Conservation (phyloP, 2,329 filamentous ascomycete genomes). For the Aspergillus sergii region DNA sequence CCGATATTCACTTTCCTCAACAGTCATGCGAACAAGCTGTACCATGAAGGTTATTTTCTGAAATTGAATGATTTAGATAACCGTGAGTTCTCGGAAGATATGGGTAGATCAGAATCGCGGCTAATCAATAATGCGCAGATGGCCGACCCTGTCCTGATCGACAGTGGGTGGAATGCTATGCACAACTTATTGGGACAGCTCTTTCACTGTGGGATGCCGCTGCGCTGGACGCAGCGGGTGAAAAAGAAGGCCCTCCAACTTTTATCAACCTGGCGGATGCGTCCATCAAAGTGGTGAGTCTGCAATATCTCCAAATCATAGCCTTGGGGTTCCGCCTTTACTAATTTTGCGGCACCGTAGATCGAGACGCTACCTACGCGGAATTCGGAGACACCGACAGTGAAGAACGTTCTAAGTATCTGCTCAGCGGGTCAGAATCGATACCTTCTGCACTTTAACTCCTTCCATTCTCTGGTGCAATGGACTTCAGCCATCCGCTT, state of each 20-base stretch:
- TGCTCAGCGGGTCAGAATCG: conserved; percentile 95
- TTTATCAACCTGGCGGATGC: conserved; percentile 98
- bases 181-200: conserved; percentile 92
- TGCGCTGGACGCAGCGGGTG: conserved; percentile 83
- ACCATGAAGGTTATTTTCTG: conserved; percentile 96
- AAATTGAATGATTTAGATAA: conserved; percentile 95
- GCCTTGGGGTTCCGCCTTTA: not conserved
- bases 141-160: conserved; percentile 83
- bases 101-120: not conserved
- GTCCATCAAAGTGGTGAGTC: conserved; percentile 89
- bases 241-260: conserved; percentile 82
- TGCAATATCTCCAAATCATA: not conserved
- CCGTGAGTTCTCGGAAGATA: conserved; percentile 61
- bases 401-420: conserved; percentile 94
- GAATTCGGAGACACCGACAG: conserved; percentile 71
- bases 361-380: conserved; percentile 88
- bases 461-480: conserved; percentile 86
- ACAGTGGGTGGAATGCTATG: conserved; percentile 95
- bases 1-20: conserved; percentile 94
- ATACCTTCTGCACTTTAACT: conserved; percentile 95
- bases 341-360: conserved; percentile 51
- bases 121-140: conserved; percentile 58
- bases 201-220: conserved; percentile 94
- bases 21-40: conserved; percentile 93
- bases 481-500: conserved; percentile 95